These are phyloP conservation scores for Acorus calamus DNA, from an alignment of 106 monocot genomes.

Conservation along the genomic window DNA sequence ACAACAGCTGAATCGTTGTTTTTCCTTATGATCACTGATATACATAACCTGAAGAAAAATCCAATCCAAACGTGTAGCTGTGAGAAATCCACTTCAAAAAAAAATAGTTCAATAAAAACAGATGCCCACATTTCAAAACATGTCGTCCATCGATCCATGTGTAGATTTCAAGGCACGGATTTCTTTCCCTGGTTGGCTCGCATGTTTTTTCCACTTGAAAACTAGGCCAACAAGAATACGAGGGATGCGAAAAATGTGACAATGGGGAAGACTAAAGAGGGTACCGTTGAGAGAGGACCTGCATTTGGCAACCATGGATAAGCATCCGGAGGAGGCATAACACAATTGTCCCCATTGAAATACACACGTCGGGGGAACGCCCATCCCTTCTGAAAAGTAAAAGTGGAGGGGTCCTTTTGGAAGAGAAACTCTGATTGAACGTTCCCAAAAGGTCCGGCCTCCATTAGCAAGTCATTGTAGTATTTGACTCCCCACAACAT, in stretches of 20 bases:
- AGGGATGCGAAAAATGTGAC: constrained; percentile 24
- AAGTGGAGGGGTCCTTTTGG: constrained; percentile 45
- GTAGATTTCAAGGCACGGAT: too few relatives aligned
- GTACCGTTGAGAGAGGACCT: constrained; percentile 5
- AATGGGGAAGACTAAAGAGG: constrained; percentile 9
- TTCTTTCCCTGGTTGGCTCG: too few relatives aligned
- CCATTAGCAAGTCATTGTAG: constrained; percentile 86
- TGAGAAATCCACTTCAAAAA: too few relatives aligned
- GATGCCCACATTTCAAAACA: too few relatives aligned
- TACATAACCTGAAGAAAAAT: too few relatives aligned
- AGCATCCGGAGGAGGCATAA: constrained; percentile 74
- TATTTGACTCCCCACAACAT: constrained; percentile 84
- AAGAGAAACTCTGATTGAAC: constrained; percentile 80
- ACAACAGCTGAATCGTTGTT: too few relatives aligned
- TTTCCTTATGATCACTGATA: too few relatives aligned
- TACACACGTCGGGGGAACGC: constrained; percentile 77
- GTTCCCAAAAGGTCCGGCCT: constrained; percentile 66
- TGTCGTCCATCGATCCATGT: too few relatives aligned
- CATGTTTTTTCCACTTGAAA: not conserved
- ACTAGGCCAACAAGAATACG: constrained; percentile 17
- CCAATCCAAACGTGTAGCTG: too few relatives aligned
- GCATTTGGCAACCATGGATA: constrained; percentile 79
- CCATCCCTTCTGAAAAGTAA: constrained; percentile 82
- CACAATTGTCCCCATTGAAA: constrained; percentile 89
- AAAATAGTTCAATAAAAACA: too few relatives aligned